Conservation (phyloP, 2,329 filamentous ascomycete species). For the Sporothrix globosa region DNA sequence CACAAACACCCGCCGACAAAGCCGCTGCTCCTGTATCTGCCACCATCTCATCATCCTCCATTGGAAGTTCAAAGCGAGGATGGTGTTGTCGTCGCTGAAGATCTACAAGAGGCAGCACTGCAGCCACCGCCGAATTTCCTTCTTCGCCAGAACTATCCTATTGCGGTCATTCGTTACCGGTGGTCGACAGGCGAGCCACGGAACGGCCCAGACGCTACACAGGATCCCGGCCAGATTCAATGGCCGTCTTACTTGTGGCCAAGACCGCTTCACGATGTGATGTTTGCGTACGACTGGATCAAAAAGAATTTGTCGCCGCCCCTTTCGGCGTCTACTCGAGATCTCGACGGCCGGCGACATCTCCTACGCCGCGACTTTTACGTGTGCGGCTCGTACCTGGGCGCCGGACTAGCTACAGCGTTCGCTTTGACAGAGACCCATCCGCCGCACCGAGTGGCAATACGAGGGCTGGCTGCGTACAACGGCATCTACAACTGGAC, state of each 20-base stretch:
- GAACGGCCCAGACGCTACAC: not conserved
- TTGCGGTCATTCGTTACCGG: conserved; percentile 63
- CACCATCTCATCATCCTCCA: conserved; percentile 48
- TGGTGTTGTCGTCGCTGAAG: not conserved
- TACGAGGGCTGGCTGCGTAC: conserved; percentile 59
- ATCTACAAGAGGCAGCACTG: conserved; percentile 25
- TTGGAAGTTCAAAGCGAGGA: not conserved
- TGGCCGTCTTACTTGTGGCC: conserved; percentile 54
- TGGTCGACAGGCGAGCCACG: conserved; percentile 47
- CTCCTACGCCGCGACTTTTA: conserved; percentile 48
- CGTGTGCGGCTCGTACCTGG: conserved; percentile 61
- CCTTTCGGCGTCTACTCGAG: conserved; percentile 3
- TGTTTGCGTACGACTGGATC: conserved; percentile 60
- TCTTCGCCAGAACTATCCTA: conserved; percentile 47
- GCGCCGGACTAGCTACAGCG: conserved; percentile 60
- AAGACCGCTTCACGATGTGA: conserved; percentile 59
- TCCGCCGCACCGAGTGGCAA: conserved; percentile 48
- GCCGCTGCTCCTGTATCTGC: conserved; percentile 60
- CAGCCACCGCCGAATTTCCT: conserved; percentile 47
- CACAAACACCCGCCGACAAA: conserved; percentile 43
- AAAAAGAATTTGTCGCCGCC: conserved; percentile 49
- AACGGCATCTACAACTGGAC: conserved; percentile 70
- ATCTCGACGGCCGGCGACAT: conserved; percentile 7
- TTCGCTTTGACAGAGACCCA: conserved; percentile 61
- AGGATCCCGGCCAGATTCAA: not conserved